Evolutionary conservation across 2,329 filamentous ascomycete genomes (phyloP).

Genomic region (Truncatella angustata): DNA sequence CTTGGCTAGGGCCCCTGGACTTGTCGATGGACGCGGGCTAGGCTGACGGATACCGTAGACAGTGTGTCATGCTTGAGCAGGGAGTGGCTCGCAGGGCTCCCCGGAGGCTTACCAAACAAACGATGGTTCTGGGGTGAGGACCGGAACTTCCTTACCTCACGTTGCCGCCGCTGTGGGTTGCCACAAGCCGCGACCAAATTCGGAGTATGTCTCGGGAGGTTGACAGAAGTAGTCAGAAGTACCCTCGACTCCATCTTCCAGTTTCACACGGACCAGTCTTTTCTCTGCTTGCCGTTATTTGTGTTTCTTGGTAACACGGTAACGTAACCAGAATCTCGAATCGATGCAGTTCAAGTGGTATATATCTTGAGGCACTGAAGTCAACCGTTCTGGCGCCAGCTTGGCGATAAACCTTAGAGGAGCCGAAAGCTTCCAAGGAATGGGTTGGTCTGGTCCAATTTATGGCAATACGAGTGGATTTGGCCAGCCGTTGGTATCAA

Average conservation of each 20-base stretch:
- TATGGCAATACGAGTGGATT: too few species aligned
- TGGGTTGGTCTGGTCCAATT: background rate
- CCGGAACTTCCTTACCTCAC: conserved; percentile 9
- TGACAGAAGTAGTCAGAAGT: conserved; percentile 6
- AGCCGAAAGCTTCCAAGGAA: background rate
- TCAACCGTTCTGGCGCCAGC: too few species aligned
- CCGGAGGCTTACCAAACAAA: conserved; percentile 26
- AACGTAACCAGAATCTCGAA: conserved; percentile 1
- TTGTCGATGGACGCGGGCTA: conserved; percentile 6
- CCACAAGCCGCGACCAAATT: conserved; percentile 13
- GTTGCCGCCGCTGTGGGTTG: conserved; percentile 8
- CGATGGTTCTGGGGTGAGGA: conserved; percentile 8
- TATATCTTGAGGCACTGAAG: too few species aligned
- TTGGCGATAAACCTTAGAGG: background rate
- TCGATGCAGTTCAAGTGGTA: background rate
- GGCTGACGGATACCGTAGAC: conserved; percentile 7
- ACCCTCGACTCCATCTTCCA: too few species aligned
- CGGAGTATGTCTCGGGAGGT: conserved; percentile 12
- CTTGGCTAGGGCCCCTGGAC: conserved; percentile 1
- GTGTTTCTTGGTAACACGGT: conserved; percentile 2
- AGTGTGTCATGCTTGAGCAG: conserved; percentile 6
- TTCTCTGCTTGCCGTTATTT: background rate
- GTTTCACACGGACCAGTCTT: too few species aligned
- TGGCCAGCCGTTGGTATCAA: background rate
- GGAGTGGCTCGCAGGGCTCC: background rate